Base-by-base conservation (phyloP, 2,329 filamentous ascomycete species). In the Arthrobotrys sphaeroides region DNA sequence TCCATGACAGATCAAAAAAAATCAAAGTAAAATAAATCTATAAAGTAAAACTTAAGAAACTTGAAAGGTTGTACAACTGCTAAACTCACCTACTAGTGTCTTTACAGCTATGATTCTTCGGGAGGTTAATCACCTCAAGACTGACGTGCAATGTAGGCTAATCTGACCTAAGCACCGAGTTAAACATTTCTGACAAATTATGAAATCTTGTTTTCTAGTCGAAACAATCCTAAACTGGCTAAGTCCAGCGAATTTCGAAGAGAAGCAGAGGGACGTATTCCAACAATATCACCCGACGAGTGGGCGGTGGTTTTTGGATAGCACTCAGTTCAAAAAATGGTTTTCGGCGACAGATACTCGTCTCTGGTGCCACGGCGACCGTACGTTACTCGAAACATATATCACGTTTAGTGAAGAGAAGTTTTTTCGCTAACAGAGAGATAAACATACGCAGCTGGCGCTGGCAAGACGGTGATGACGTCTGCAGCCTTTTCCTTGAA, bases 401-500 rank as follows among this genome's bases (percentile, higher is more conserved):
- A n/a, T 26, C 5, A 22, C 9, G n/a, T n/a, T 42, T n/a, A 13
- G 2, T 1, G 28, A 13, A 10, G 1, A 5, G 13, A 42, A 6
- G 7, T 1, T 6, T 40, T 13, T 40, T 47, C 18, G 12, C 26
- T 60, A 59, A 45, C 13, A 31, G 10, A 42, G 22, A n/a, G 26
- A 36, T 31, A 5, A 38, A n/a, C n/a, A n/a, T n/a, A n/a, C n/a
- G n/a, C 26, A 70, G 66, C 66, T 18, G 66, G 66, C 12, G 66
- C 66, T 26, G 66, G 66, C 3, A 70, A 70, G 53, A 70, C 66
- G 3, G 66, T 70, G 6, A 70, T 70, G 66, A 70, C 66, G 66
- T 70, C 16, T 9, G 55, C 7, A 31, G 24, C 22, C 16, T 3
- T 36, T 13, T 28, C 5, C 13, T n/a, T 33, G 16, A 40, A 16